These are phyloP conservation scores for Cenchrus purpureus DNA, from an alignment of 176 grass and related monocot genomes.

Conservation along the genomic window DNA sequence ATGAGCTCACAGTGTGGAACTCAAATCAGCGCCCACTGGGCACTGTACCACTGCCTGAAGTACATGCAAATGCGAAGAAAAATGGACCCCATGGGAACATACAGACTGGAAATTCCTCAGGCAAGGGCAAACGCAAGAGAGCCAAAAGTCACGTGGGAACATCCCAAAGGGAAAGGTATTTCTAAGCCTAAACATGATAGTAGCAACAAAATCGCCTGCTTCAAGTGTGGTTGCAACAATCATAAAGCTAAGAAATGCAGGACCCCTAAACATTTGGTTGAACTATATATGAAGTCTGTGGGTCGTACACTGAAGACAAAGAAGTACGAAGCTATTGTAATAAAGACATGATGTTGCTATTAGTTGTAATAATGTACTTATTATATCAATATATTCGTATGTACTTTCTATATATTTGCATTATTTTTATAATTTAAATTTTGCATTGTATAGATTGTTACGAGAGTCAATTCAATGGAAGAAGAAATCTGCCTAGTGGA, in stretches of 20 bases:
- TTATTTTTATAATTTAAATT: too few relatives aligned
- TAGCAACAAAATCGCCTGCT: too few relatives aligned
- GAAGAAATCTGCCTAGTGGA: too few relatives aligned
- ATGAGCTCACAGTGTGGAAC: background rate
- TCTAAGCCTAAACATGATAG: too few relatives aligned
- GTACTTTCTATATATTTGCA: too few relatives aligned
- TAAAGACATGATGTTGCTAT: too few relatives aligned
- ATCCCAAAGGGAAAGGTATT: background rate
- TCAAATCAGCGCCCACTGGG: fast-evolving
- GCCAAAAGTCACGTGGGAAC: background rate
- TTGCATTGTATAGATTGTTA: too few relatives aligned
- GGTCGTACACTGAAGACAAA: background rate
- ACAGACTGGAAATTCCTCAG: background rate
- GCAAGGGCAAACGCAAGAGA: too few relatives aligned
- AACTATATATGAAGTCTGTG: background rate
- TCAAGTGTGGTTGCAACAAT: too few relatives aligned
- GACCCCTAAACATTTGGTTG: background rate
- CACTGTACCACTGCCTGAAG: background rate
- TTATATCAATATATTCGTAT: too few relatives aligned
- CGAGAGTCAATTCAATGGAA: too few relatives aligned
- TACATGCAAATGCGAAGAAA: background rate
- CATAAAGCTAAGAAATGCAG: background rate
- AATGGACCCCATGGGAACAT: background rate
- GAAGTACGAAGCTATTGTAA: background rate
- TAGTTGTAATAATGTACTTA: too few relatives aligned